Evolutionary conservation across 1,139 yeast species (phyloP).

Genomic region (Yamadazyma spencermartinsiae): DNA sequence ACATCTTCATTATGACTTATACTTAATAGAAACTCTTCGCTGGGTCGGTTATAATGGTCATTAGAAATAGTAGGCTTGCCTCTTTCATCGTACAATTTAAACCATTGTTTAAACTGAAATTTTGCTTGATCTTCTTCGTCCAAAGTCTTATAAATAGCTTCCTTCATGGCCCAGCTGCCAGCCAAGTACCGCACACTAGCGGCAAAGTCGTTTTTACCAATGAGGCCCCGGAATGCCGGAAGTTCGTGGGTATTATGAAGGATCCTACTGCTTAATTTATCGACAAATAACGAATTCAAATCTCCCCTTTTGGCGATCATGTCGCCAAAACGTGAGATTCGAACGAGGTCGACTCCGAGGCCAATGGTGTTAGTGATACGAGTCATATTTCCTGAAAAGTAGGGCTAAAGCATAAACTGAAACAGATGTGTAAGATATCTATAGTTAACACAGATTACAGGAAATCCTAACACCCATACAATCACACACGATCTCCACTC

Average conservation of each 20-base stretch:
- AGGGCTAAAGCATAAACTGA: no score
- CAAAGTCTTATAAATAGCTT: constrained; percentile 68
- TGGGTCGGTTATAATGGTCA: constrained; percentile 23
- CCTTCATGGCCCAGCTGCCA: constrained; percentile 74
- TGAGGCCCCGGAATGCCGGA: constrained; percentile 30
- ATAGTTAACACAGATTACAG: no score
- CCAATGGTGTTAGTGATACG: constrained; percentile 34
- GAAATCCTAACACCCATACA: no score
- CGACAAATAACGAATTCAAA: constrained; percentile 25
- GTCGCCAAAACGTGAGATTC: constrained; percentile 47
- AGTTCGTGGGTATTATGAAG: constrained; percentile 50
- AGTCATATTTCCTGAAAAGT: no score
- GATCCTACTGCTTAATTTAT: constrained; percentile 48
- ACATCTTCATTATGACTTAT: constrained; percentile 68
- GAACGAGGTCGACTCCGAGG: constrained; percentile 65
- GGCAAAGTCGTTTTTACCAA: constrained; percentile 16
- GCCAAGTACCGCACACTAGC: constrained; percentile 44
- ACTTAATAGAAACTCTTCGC: constrained; percentile 55
- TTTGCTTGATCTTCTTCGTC: constrained; percentile 45
- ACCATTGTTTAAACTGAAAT: constrained; percentile 67
- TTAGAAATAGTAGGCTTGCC: constrained; percentile 43
- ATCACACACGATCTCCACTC: no score
- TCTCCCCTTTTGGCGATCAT: constrained; percentile 32
- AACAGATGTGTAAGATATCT: no score
- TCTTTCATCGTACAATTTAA: constrained; percentile 35